A percentile compares a stretch with the other conserved stretches of the same genome.
These are phyloP conservation scores for Coniochaeta prunicola DNA, from an alignment of 2,329 filamentous ascomycete species.

Conservation along the genomic window DNA sequence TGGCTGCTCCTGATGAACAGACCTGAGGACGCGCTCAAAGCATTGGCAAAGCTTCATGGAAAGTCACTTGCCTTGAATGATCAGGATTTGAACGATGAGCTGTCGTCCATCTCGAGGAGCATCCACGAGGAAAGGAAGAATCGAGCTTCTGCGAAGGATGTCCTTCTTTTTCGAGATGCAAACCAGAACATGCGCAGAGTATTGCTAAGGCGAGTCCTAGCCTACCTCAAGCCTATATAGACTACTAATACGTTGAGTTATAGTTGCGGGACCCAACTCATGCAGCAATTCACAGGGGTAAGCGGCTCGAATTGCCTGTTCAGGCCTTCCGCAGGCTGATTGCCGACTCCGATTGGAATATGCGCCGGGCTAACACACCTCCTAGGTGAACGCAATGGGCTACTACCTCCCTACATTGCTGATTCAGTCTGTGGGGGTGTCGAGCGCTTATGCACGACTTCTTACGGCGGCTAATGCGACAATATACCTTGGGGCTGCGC, in stretches of 20 bases:
- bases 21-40: slow-evolving; percentile 46
- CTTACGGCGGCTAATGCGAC: slow-evolving; percentile 45
- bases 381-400: slow-evolving; percentile 29
- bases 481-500: slow-evolving; percentile 27
- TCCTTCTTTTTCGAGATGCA: slow-evolving; percentile 27
- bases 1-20: slow-evolving; percentile 46
- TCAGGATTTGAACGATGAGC: slow-evolving; percentile 21
- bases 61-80: slow-evolving; percentile 25
- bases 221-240: background rate
- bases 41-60: slow-evolving; percentile 50
- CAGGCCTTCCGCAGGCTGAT: background rate
- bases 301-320: background rate
- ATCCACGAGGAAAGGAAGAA: slow-evolving; percentile 27
- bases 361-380: background rate
- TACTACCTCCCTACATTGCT: slow-evolving; percentile 47
- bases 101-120: slow-evolving; percentile 26
- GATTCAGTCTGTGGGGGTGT: slow-evolving; percentile 46
- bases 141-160: slow-evolving; percentile 23
- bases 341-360: background rate
- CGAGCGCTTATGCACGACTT: slow-evolving; percentile 41
- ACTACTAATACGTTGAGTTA: background rate
- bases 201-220: slow-evolving; percentile 15
- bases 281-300: slow-evolving; percentile 34
- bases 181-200: slow-evolving; percentile 28
- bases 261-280: slow-evolving; percentile 37